A percentile compares a stretch with the other conserved stretches of the same genome.
Conservation (phyloP, 2,329 filamentous ascomycete genomes). For the Arthrobotrys conoides region DNA sequence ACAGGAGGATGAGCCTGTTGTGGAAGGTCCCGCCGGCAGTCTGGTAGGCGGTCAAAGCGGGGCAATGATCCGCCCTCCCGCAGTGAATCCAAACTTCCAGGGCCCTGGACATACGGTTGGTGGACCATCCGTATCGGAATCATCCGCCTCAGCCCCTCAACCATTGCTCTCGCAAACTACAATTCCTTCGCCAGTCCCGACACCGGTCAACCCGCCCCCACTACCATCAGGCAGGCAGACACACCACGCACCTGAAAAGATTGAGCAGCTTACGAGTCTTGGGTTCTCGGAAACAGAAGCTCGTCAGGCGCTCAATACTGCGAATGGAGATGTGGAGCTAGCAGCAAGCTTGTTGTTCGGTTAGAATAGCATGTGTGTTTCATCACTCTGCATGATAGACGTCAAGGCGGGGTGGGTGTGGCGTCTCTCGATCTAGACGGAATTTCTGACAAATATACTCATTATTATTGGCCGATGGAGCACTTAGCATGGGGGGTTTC, state of each 20-base stretch:
- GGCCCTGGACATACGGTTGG: constrained; percentile 48
- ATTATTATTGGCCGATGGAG: constrained; percentile 39
- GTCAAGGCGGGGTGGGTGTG: constrained; percentile 31
- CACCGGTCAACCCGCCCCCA: constrained; percentile 61
- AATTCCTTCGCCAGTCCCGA: constrained; percentile 30
- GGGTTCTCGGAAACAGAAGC: constrained; percentile 84
- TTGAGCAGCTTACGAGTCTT: constrained; percentile 82
- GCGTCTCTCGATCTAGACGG: constrained; percentile 12
- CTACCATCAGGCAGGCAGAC: constrained; percentile 63
- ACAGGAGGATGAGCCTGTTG: constrained; percentile 82
- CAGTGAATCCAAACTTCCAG: constrained; percentile 60
- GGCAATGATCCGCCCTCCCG: constrained; percentile 75
- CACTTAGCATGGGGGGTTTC: constrained; percentile 35
- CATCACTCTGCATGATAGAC: constrained; percentile 30
- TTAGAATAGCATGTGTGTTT: constrained; percentile 30
- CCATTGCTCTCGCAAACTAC: constrained; percentile 53
- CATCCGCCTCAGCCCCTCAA: constrained; percentile 60
- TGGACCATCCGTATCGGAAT: constrained; percentile 43
- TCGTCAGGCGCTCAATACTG: constrained; percentile 83
- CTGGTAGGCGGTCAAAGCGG: constrained; percentile 87
- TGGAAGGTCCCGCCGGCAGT: constrained; percentile 88
- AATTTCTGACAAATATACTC: constrained; percentile 50
- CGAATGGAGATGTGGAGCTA: constrained; percentile 86
- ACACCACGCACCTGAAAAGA: constrained; percentile 73
- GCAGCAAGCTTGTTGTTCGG: constrained; percentile 84